These are phyloP conservation scores for Trichophyton verrucosum DNA, from an alignment of 2,329 filamentous ascomycete genomes.

Conservation along the genomic window DNA sequence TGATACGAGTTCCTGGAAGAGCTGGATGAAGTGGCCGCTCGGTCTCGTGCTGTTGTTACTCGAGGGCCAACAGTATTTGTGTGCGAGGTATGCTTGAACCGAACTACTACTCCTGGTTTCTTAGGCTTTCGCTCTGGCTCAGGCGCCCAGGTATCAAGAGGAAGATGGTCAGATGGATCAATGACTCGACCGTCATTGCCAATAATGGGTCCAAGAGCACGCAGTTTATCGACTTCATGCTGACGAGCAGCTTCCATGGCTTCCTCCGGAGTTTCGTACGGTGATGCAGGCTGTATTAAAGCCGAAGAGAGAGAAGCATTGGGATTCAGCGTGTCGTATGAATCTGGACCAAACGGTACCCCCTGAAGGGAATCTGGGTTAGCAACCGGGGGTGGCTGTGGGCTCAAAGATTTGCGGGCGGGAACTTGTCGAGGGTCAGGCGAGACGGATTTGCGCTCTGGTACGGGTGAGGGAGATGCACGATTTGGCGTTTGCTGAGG, in stretches of 20 bases:
- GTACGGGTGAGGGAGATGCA: slow-evolving; percentile 19
- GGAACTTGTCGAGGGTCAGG: slow-evolving; percentile 31
- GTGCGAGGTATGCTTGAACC: slow-evolving; percentile 31
- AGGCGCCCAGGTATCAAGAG: slow-evolving; percentile 53
- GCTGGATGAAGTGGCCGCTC: slow-evolving; percentile 18
- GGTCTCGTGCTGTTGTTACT: slow-evolving; percentile 14
- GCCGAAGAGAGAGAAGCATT: slow-evolving; percentile 24
- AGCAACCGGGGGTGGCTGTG: slow-evolving; percentile 32
- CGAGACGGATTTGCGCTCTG: slow-evolving; percentile 21
- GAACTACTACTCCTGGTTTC: slow-evolving; percentile 38
- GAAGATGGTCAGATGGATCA: slow-evolving; percentile 54
- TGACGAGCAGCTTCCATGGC: slow-evolving; percentile 29
- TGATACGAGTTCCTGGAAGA: slow-evolving; percentile 19
- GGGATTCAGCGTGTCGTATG: slow-evolving; percentile 48
- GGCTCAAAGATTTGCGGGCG: slow-evolving; percentile 48
- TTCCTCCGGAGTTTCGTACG: slow-evolving; percentile 29
- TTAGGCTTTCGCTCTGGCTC: slow-evolving; percentile 48
- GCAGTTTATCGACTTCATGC: slow-evolving; percentile 25
- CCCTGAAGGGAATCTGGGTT: slow-evolving; percentile 31
- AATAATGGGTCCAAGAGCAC: slow-evolving; percentile 46
- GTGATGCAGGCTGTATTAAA: slow-evolving; percentile 22
- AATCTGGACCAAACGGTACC: slow-evolving; percentile 49
- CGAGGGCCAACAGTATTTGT: slow-evolving; percentile 16
- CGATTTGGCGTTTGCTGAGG: slow-evolving; percentile 18
- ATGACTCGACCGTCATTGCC: slow-evolving; percentile 52